A percentile compares a stretch with the other conserved stretches of the same genome.
phyloP scores from a whole-genome alignment of 1,139 yeast genomes.

The Kodamaea arcana region DNA sequence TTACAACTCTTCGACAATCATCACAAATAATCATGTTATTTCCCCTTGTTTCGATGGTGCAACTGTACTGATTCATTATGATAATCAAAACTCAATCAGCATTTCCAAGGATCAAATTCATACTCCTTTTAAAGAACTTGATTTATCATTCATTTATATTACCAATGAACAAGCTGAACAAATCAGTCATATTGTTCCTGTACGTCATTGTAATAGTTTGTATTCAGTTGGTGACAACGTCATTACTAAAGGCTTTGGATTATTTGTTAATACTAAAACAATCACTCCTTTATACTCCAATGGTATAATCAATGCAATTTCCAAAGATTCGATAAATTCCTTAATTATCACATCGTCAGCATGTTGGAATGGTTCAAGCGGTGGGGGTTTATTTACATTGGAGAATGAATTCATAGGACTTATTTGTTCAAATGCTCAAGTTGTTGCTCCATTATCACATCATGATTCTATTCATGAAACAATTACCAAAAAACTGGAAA shows the following conservation, averaged over 20 bases:
- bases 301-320: conserved; percentile 39
- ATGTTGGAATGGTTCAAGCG: conserved; percentile 78
- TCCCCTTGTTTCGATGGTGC: conserved; percentile 17
- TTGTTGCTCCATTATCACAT: conserved; percentile 11
- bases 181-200: conserved; percentile 6
- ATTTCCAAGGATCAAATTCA: conserved; percentile 13
- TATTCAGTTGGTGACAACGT: conserved; percentile 35
- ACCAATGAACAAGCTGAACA: not conserved
- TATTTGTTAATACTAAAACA: conserved; percentile 29
- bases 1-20: conserved; percentile 22
- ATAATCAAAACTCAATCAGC: not conserved
- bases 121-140: conserved; percentile 31
- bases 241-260: conserved; percentile 54
- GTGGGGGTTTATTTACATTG: conserved; percentile 51
- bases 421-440: conserved; percentile 60
- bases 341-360: conserved; percentile 49
- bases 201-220: conserved; percentile 5
- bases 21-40: conserved; percentile 38
- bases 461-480: conserved; percentile 1
- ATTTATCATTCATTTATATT: conserved; percentile 33
- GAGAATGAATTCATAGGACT: conserved; percentile 44
- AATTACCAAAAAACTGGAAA: conserved; percentile 8
- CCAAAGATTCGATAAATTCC: conserved; percentile 11
- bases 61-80: conserved; percentile 8
- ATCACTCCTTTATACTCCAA: conserved; percentile 40